A percentile compares a stretch with the other conserved stretches of the same genome.
phyloP scores from a whole-genome alignment of 2,329 filamentous ascomycete species.

The Tolypocladium tropicale region DNA sequence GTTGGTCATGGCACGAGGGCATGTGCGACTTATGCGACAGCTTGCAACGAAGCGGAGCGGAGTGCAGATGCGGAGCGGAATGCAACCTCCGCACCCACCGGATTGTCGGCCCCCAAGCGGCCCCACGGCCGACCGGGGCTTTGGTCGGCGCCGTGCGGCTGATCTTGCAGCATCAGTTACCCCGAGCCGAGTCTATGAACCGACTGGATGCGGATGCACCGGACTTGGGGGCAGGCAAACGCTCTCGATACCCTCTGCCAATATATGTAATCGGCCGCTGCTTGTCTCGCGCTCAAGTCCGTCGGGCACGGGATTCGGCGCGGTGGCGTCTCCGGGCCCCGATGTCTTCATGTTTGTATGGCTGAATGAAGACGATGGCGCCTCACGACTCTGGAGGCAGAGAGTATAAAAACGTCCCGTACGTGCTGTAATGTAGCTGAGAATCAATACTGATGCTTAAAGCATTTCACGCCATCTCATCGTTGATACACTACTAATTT shows the following conservation, averaged over 20 bases:
- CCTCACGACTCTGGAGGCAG: neutral
- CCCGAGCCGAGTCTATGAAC: too few species aligned
- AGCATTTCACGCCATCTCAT: neutral
- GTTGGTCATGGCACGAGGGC: too few species aligned
- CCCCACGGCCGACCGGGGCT: neutral
- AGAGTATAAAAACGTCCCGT: neutral
- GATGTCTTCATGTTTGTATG: too few species aligned
- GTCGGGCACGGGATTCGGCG: neutral
- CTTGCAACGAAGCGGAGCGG: too few species aligned
- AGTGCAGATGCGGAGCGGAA: neutral
- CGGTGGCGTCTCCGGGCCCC: neutral
- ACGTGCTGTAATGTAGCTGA: neutral
- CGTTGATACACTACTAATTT: neutral
- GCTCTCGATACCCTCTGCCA: too few species aligned
- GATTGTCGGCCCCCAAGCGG: neutral
- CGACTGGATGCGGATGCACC: too few species aligned
- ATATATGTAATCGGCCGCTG: too few species aligned
- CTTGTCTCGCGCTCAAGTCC: neutral
- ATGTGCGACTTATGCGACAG: too few species aligned
- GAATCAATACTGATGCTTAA: too few species aligned
- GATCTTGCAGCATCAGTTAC: neutral
- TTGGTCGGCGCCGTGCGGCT: neutral
- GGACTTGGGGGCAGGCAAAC: too few species aligned
- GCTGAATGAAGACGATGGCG: neutral
- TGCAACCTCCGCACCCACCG: neutral